A percentile compares a stretch with the other conserved stretches of the same genome.
These are phyloP conservation scores for Neocatenulostroma microsporum DNA, from an alignment of 2,329 filamentous ascomycete genomes.

Conservation along the genomic window DNA sequence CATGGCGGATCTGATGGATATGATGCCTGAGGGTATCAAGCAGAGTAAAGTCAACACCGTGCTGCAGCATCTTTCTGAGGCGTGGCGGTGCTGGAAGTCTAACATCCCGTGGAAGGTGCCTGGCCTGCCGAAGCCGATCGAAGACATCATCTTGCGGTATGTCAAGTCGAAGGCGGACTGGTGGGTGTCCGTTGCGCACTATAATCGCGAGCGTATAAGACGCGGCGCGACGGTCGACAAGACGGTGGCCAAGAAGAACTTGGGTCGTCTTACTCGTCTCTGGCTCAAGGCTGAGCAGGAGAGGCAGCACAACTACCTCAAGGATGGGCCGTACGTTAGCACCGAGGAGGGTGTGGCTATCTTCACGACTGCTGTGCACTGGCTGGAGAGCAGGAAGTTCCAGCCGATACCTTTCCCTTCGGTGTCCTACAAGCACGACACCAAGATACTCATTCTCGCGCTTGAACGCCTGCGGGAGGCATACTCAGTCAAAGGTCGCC, in stretches of 20 bases:
- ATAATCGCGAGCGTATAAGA: constrained; percentile 95
- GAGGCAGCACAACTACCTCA: constrained; percentile 98
- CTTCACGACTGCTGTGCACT: constrained; percentile 97
- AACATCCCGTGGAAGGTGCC: constrained; percentile 99
- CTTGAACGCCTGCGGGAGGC: constrained; percentile 88
- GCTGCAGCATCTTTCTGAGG: constrained; percentile 91
- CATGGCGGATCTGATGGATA: constrained; percentile 98
- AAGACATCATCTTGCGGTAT: constrained; percentile 97
- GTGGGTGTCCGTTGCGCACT: constrained; percentile 99
- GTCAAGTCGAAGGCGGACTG: constrained; percentile 99
- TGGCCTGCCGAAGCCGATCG: constrained; percentile 88
- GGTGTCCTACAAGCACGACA: constrained; percentile 99
- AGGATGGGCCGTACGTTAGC: constrained; percentile 96
- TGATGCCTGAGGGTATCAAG: constrained; percentile 99
- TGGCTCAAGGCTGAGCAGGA: constrained; percentile 99
- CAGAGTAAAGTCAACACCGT: constrained; percentile 99
- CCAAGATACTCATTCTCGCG: constrained; percentile 94
- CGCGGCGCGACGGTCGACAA: constrained; percentile 97
- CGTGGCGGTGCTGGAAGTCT: constrained; percentile 99
- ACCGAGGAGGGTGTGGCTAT: constrained; percentile 98
- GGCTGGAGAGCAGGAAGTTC: constrained; percentile 96
- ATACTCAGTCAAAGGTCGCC: constrained; percentile 91
- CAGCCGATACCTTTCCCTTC: constrained; percentile 98
- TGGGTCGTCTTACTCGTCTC: constrained; percentile 84
- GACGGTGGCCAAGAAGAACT: constrained; percentile 98